Percentiles rank a stretch among this genome's conserved stretches.
phyloP scores from a whole-genome alignment of 352 stramenopile genomes.

The Blastocystis sp. region DNA sequence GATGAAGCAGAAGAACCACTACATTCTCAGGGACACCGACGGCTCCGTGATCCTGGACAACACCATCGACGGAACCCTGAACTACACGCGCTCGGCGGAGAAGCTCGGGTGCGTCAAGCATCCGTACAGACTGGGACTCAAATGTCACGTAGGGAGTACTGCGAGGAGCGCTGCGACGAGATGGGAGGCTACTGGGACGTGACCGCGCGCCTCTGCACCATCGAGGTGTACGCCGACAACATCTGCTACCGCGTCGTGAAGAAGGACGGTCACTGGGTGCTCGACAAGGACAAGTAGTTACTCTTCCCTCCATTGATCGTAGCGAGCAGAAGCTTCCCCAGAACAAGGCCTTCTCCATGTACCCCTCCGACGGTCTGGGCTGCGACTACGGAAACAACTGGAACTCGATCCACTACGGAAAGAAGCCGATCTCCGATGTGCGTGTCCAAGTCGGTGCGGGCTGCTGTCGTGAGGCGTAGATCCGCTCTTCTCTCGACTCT shows the following conservation, averaged over 20 bases:
- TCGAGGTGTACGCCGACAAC: constrained; percentile 37
- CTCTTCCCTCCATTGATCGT: background rate
- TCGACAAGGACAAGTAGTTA: constrained; percentile 35
- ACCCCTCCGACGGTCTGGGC: constrained; percentile 32
- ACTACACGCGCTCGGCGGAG: constrained; percentile 11
- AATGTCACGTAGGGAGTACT: constrained; percentile 32
- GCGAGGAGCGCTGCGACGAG: constrained; percentile 47
- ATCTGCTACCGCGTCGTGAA: constrained; percentile 62
- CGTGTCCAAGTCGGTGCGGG: background rate
- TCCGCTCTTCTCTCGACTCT: constrained; percentile 40
- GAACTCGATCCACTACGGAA: constrained; percentile 60
- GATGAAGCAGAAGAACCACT: constrained; percentile 24
- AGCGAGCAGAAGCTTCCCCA: constrained; percentile 33
- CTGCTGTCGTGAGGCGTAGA: background rate
- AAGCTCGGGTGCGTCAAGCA: constrained; percentile 5
- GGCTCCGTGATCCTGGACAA: constrained; percentile 10
- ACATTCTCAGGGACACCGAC: constrained; percentile 4
- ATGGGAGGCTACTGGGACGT: constrained; percentile 48
- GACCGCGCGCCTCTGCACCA: background rate
- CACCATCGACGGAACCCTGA: background rate
- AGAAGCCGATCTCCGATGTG: constrained; percentile 28
- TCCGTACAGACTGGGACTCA: background rate
- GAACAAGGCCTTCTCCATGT: constrained; percentile 45
- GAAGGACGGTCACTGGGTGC: constrained; percentile 6
- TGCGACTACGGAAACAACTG: constrained; percentile 67